Evolutionary conservation across 2,329 filamentous ascomycete species (phyloP).

Genomic region (Davidsoniella eucalypti): DNA sequence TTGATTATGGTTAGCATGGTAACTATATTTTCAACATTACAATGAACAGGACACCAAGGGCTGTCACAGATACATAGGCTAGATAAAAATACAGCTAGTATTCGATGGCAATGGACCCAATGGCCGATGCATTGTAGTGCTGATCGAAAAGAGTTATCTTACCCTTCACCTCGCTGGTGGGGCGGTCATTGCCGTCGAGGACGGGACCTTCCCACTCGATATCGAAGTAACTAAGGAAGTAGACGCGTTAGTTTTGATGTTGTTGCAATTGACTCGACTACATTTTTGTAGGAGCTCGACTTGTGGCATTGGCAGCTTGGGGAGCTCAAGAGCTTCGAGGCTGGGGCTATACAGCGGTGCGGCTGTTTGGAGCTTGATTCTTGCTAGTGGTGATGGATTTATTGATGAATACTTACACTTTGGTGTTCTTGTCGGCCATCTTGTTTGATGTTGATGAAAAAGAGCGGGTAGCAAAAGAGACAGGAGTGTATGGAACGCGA

Average conservation of each 20-base stretch:
- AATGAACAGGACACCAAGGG: background rate
- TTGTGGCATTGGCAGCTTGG: background rate
- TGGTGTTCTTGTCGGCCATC: constrained; percentile 40
- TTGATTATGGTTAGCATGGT: constrained; percentile 5
- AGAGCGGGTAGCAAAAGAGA: constrained; percentile 26
- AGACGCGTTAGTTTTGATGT: constrained; percentile 2
- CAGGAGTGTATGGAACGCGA: constrained; percentile 18
- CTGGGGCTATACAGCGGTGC: background rate
- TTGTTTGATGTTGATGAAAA: constrained; percentile 43
- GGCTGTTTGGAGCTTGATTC: background rate
- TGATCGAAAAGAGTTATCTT: constrained; percentile 22
- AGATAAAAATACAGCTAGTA: too few relatives aligned
- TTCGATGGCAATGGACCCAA: too few relatives aligned
- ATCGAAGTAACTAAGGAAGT: constrained; percentile 47
- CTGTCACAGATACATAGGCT: too few relatives aligned
- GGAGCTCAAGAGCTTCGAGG: background rate
- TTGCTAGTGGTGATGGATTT: background rate
- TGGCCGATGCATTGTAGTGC: too few relatives aligned
- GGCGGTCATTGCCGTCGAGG: constrained; percentile 41
- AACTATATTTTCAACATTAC: background rate
- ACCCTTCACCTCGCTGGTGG: constrained; percentile 43
- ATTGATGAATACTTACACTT: constrained; percentile 40
- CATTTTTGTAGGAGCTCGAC: background rate
- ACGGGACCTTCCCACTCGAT: constrained; percentile 56
- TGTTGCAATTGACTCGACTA: background rate